Percentiles rank a stretch among this genome's conserved stretches.
Conservation (phyloP, 495 filamentous ascomycete genomes). For the Aspergillus sparsus region DNA sequence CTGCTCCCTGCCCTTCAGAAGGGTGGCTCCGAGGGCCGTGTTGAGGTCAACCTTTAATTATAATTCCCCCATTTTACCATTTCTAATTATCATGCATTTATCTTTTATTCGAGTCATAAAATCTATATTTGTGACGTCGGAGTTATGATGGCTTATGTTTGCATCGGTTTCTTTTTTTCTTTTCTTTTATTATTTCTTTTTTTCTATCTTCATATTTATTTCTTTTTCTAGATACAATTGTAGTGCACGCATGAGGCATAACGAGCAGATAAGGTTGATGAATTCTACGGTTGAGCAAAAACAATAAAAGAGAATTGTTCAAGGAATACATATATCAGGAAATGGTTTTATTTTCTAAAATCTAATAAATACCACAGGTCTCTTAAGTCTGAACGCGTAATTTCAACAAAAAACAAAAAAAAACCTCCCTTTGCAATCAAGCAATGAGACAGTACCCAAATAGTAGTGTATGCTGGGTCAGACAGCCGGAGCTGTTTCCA, state of each 20-base stretch:
- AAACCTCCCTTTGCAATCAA: too few relatives aligned
- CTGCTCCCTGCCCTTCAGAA: conserved; percentile 80
- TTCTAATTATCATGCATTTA: conserved; percentile 21
- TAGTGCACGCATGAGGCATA: conserved; percentile 42
- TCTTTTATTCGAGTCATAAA: conserved; percentile 26
- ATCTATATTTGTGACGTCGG: conserved; percentile 43
- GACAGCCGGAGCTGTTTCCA: not conserved
- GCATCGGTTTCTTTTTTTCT: conserved; percentile 40
- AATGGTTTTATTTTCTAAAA: not conserved
- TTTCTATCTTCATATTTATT: conserved; percentile 23
- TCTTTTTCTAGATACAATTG: conserved; percentile 28
- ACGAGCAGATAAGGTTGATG: conserved; percentile 34
- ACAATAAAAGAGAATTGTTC: conserved; percentile 4
- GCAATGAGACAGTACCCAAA: too few relatives aligned
- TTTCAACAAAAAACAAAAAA: too few relatives aligned
- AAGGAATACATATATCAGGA: not conserved
- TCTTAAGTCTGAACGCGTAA: too few relatives aligned
- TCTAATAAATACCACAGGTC: too few relatives aligned
- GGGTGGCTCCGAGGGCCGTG: conserved; percentile 80
- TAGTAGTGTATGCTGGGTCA: not conserved
- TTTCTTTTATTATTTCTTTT: conserved; percentile 33
- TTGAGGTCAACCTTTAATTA: conserved; percentile 78
- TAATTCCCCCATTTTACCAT: conserved; percentile 16
- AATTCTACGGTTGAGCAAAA: conserved; percentile 22
- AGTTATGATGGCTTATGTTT: conserved; percentile 47